These are phyloP conservation scores for Penicillium antarcticum DNA, from an alignment of 495 filamentous ascomycete species.

Conservation along the genomic window DNA sequence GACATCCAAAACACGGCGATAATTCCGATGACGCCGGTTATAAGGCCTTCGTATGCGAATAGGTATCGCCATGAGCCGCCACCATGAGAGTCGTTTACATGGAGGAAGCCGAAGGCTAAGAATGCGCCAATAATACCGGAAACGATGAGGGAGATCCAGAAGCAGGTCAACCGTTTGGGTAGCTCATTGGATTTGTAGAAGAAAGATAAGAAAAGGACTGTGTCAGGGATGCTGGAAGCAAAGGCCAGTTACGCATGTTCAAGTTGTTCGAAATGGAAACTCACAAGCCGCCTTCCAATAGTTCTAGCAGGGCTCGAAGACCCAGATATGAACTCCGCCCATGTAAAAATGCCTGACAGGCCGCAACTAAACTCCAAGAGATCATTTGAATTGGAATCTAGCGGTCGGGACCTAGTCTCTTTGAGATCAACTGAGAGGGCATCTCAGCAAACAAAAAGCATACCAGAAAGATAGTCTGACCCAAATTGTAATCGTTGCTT, in stretches of 20 bases:
- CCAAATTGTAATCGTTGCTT: slow-evolving; percentile 66
- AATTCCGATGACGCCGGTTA: slow-evolving; percentile 56
- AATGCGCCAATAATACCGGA: slow-evolving; percentile 45
- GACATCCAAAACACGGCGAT: slow-evolving; percentile 58
- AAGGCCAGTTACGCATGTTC: not conserved
- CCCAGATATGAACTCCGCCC: slow-evolving; percentile 58
- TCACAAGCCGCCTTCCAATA: slow-evolving; percentile 56
- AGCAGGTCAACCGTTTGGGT: slow-evolving; percentile 57
- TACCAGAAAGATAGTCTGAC: slow-evolving; percentile 59
- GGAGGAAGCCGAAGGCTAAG: slow-evolving; percentile 49
- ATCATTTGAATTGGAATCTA: slow-evolving; percentile 23
- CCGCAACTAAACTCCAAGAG: slow-evolving; percentile 26
- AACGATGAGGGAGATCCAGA: slow-evolving; percentile 59
- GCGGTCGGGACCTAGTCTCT: slow-evolving; percentile 7
- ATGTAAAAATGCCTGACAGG: slow-evolving; percentile 24
- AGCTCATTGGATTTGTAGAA: slow-evolving; percentile 67
- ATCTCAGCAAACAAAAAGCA: slow-evolving; percentile 58
- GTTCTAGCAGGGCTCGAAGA: slow-evolving; percentile 59
- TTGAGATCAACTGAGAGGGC: slow-evolving; percentile 41
- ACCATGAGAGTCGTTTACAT: slow-evolving; percentile 33
- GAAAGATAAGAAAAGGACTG: slow-evolving; percentile 63
- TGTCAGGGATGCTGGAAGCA: slow-evolving; percentile 7
- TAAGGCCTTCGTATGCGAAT: slow-evolving; percentile 20
- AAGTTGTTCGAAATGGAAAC: not conserved
- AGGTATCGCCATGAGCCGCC: slow-evolving; percentile 36